A percentile compares a stretch with the other conserved stretches of the same genome.
Conservation (phyloP, 352 stramenopile species). For the Pythium aristosporum region DNA sequence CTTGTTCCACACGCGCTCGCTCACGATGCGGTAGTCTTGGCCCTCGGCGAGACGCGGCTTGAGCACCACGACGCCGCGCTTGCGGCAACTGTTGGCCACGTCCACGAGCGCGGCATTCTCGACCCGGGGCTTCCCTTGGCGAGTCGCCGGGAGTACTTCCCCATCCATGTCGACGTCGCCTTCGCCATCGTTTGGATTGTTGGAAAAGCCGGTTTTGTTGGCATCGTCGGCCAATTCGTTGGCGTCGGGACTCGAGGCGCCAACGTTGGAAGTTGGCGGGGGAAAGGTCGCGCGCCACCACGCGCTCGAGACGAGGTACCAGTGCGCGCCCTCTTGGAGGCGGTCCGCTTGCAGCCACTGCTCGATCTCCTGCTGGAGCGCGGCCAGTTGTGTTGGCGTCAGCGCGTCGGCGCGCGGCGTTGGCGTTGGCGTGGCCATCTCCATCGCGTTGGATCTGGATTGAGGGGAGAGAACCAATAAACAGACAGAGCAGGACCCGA, state of each 20-base stretch:
- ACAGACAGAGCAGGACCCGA: neutral
- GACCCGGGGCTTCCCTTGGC: slow-evolving; percentile 9
- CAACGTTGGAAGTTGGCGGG: neutral
- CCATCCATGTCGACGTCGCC: slow-evolving; percentile 20
- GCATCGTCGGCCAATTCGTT: slow-evolving; percentile 21
- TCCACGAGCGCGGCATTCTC: slow-evolving; percentile 58
- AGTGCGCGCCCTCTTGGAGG: slow-evolving; percentile 49
- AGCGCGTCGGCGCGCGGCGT: neutral
- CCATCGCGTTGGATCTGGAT: slow-evolving; percentile 1
- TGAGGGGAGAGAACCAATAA: slow-evolving; percentile 3
- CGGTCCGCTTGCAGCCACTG: slow-evolving; percentile 30
- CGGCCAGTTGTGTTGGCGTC: neutral
- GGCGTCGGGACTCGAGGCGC: slow-evolving; percentile 1
- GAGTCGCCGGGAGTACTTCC: no score
- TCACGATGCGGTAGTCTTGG: slow-evolving; percentile 65
- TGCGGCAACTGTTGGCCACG: slow-evolving; percentile 35
- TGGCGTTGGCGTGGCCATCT: neutral
- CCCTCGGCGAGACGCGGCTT: slow-evolving; percentile 62
- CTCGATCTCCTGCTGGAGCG: slow-evolving; percentile 23
- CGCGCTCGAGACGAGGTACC: slow-evolving; percentile 51
- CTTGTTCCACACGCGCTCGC: slow-evolving; percentile 66
- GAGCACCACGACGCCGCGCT: slow-evolving; percentile 50
- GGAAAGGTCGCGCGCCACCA: slow-evolving; percentile 59
- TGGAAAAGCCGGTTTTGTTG: slow-evolving; percentile 8
- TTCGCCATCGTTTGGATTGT: slow-evolving; percentile 35